Evolutionary conservation across 2,329 filamentous ascomycete genomes (phyloP).

Genomic region (Bipolaris oryzae): DNA sequence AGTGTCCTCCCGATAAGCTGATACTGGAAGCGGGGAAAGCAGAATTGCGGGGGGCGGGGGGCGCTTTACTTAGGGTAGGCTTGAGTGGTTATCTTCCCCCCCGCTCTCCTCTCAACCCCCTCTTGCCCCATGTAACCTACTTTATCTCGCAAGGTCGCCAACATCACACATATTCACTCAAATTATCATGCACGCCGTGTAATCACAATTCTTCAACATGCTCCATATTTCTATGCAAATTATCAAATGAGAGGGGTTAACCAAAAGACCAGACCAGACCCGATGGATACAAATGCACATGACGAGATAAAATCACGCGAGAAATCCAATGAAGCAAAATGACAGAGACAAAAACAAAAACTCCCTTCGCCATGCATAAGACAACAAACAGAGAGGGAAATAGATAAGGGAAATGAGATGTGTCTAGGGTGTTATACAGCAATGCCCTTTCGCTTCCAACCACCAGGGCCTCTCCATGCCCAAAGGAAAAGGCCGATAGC

Average conservation of each 20-base stretch:
- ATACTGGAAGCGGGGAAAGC: too few relatives aligned
- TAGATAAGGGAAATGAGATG: neutral
- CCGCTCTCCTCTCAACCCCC: too few relatives aligned
- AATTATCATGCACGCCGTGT: too few relatives aligned
- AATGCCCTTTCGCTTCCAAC: constrained; percentile 79
- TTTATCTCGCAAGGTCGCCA: too few relatives aligned
- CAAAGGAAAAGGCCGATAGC: constrained; percentile 74
- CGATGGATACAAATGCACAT: neutral
- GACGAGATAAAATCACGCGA: neutral
- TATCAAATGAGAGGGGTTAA: neutral
- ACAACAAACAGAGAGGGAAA: neutral
- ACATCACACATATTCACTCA: too few relatives aligned
- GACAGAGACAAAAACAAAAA: neutral
- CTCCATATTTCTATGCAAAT: too few relatives aligned
- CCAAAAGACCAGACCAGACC: neutral
- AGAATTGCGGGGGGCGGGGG: too few relatives aligned
- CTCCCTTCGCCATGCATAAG: constrained; percentile 13
- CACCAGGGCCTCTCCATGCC: constrained; percentile 79
- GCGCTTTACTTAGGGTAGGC: too few relatives aligned
- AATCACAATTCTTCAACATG: too few relatives aligned
- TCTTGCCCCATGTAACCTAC: too few relatives aligned
- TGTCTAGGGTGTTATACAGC: constrained; percentile 56
- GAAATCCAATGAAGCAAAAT: constrained; percentile 4
- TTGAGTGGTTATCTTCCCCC: too few relatives aligned
- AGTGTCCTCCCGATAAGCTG: too few relatives aligned